A percentile compares a stretch with the other conserved stretches of the same genome.
Evolutionary conservation across 164 flowering plant species (phyloP).

Genomic region (Malania oleifera): DNA sequence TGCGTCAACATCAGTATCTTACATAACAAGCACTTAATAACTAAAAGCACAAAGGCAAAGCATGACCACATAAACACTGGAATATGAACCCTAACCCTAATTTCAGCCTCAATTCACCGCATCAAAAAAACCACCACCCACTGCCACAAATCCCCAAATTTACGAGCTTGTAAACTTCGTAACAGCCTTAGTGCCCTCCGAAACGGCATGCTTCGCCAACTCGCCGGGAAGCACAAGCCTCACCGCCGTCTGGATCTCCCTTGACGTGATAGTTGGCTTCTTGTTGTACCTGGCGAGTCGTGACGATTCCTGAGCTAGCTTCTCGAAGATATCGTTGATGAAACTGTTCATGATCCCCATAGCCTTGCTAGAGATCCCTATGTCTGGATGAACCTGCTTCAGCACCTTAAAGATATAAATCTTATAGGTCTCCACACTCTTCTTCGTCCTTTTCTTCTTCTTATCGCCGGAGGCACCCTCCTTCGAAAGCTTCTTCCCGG

Average conservation of each 20-base stretch:
- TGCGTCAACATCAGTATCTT: too few relatives aligned
- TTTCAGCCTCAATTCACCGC: background rate
- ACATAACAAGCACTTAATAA: too few relatives aligned
- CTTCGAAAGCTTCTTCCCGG: conserved; percentile 28
- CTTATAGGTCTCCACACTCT: conserved; percentile 26
- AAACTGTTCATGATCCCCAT: conserved; percentile 45
- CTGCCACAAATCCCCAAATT: conserved; percentile 10
- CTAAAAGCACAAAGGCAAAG: too few relatives aligned
- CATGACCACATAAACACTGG: too few relatives aligned
- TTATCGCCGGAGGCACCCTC: conserved; percentile 22
- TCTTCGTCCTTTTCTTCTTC: conserved; percentile 30
- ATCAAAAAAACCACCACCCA: background rate
- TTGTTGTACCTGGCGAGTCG: conserved; percentile 43
- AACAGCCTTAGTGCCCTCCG: conserved; percentile 52
- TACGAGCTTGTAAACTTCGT: conserved; percentile 47
- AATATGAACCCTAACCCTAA: background rate
- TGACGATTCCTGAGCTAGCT: conserved; percentile 42
- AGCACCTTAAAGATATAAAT: conserved; percentile 36
- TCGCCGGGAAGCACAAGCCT: conserved; percentile 48
- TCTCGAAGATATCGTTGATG: conserved; percentile 37
- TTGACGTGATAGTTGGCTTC: conserved; percentile 38
- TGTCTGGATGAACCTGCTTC: conserved; percentile 35
- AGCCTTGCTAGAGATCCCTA: conserved; percentile 39
- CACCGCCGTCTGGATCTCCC: conserved; percentile 54
- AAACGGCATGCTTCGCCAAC: conserved; percentile 51